A percentile compares a stretch with the other conserved stretches of the same genome.
Conservation (phyloP, 306 rosid genomes). For the Psophocarpus tetragonolobus region DNA sequence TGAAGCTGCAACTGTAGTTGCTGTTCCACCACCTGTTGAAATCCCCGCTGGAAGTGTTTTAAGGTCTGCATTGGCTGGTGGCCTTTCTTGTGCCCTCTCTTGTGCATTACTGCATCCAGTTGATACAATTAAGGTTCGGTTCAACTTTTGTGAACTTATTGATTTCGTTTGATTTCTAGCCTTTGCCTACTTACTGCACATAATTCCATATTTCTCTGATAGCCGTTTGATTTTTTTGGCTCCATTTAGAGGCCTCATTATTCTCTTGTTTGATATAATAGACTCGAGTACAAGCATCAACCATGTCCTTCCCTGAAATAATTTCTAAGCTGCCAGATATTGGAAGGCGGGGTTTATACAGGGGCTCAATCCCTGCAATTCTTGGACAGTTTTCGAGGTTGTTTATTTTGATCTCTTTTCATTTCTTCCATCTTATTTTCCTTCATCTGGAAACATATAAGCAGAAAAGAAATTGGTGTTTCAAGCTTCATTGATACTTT, state of each 20-base stretch:
- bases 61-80: slow-evolving; percentile 99
- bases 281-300: slow-evolving; percentile 98
- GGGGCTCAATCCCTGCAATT: slow-evolving; percentile 98
- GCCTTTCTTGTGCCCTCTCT: slow-evolving; percentile 95
- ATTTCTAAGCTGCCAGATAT: slow-evolving; percentile 95
- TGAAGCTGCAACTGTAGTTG: slow-evolving; percentile 99
- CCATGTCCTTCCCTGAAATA: slow-evolving; percentile 86
- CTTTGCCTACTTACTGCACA: neutral
- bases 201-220: slow-evolving; percentile 15
- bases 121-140: slow-evolving; percentile 87
- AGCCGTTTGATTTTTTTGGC: slow-evolving; percentile 21
- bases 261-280: slow-evolving; percentile 45
- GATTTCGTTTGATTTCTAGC: slow-evolving; percentile 19
- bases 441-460: neutral
- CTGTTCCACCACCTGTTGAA: slow-evolving; percentile 94
- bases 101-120: slow-evolving; percentile 90
- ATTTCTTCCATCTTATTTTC: neutral
- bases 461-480: neutral
- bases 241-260: slow-evolving; percentile 22
- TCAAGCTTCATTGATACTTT: slow-evolving; percentile 16
- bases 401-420: slow-evolving; percentile 24
- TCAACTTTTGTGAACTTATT: slow-evolving; percentile 27
- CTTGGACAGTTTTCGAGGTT: slow-evolving; percentile 99
- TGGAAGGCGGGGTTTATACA: slow-evolving; percentile 80
- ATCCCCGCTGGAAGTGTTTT: slow-evolving; percentile 94